Evolutionary conservation across 192 early-diverging fungal species (phyloP).

Genomic region (Coemansia sp.): DNA sequence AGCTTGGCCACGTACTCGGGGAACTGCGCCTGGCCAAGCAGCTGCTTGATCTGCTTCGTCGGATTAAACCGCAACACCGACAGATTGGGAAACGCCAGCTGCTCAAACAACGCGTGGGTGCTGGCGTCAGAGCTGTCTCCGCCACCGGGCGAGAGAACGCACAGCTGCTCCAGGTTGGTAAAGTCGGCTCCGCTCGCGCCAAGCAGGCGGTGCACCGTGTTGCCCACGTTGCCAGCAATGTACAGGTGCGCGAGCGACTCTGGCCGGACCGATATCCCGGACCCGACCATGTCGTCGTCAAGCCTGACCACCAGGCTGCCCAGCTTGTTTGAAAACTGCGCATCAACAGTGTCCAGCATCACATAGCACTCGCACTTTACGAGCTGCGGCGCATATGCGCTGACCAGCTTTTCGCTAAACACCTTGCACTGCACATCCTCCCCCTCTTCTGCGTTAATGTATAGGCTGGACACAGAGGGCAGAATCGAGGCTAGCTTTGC

Average conservation of each 20-base stretch:
- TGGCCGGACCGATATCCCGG: no score
- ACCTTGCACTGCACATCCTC: constrained; percentile 1
- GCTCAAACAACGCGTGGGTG: neutral
- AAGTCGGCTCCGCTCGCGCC: neutral
- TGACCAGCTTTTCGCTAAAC: neutral
- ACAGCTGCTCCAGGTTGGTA: neutral
- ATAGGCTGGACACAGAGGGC: neutral
- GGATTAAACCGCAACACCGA: neutral
- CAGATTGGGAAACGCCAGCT: neutral
- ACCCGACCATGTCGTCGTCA: neutral
- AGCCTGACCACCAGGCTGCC: neutral
- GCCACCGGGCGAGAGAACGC: neutral
- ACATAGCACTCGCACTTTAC: neutral
- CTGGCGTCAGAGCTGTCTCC: neutral
- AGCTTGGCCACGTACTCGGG: constrained; percentile 1
- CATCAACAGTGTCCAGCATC: neutral
- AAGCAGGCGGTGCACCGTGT: neutral
- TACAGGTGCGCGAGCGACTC: neutral
- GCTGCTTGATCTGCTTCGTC: neutral
- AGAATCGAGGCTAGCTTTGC: neutral
- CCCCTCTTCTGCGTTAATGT: neutral
- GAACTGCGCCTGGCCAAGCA: neutral
- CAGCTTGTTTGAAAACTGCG: neutral
- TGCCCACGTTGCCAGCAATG: neutral
- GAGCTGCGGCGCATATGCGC: constrained; percentile 1